Evolutionary conservation across 2,329 filamentous ascomycete genomes (phyloP).

Genomic region (Colletotrichum endophyticum): DNA sequence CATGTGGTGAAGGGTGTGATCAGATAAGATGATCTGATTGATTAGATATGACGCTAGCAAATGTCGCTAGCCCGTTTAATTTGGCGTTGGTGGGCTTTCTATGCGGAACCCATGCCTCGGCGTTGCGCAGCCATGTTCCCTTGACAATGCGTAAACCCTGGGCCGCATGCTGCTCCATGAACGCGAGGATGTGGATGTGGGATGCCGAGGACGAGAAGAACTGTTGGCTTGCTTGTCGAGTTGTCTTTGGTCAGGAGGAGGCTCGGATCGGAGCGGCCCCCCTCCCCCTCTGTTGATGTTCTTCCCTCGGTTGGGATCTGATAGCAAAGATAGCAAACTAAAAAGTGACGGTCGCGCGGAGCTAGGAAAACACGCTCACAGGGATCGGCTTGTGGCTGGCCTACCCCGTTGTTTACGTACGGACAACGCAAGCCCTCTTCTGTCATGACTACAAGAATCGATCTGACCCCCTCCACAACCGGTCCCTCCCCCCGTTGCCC

Average conservation of each 20-base stretch:
- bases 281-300: neutral
- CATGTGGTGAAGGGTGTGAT: slow-evolving; percentile 10
- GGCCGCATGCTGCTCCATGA: neutral
- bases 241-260: neutral
- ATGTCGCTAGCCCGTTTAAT: slow-evolving; percentile 9
- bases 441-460: neutral
- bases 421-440: neutral
- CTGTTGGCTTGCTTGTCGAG: neutral
- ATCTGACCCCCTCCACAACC: neutral
- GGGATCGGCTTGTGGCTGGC: neutral
- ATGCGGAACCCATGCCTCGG: neutral
- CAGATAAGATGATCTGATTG: slow-evolving; percentile 22
- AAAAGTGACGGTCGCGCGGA: neutral
- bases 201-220: neutral
- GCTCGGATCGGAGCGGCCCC: neutral
- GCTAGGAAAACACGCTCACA: neutral
- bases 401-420: neutral
- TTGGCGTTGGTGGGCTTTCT: neutral
- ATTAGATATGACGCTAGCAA: slow-evolving; percentile 19
- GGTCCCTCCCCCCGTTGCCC: neutral
- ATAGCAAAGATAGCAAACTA: neutral
- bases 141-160: neutral
- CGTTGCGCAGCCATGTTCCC: neutral
- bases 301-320: neutral
- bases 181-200: neutral